Percentiles rank a stretch among this genome's conserved stretches.
Conservation (phyloP, 371 early-diverging fungal species). For the Lichtheimia ornata region DNA sequence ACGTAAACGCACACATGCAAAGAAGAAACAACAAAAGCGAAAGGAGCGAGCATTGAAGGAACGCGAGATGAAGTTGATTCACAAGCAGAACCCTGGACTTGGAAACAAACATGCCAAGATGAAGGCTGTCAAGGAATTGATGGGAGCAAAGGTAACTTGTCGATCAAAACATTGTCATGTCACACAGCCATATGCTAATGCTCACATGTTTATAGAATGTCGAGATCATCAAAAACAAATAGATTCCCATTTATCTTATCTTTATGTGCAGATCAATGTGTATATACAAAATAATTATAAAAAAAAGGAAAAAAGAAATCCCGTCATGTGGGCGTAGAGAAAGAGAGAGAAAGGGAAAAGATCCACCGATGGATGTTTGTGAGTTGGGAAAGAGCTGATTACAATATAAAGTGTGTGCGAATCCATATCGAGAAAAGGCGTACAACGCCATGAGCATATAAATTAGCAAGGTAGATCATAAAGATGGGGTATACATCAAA, state of each 20-base stretch:
- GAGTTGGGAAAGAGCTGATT: not conserved
- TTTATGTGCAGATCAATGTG: no score
- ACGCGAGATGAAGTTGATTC: constrained; percentile 49
- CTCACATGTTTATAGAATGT: constrained; percentile 35
- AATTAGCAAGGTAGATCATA: constrained; percentile 1
- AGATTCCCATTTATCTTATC: no score
- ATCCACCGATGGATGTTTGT: constrained; percentile 10
- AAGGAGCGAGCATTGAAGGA: constrained; percentile 62
- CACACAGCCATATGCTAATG: not conserved
- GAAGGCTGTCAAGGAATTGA: constrained; percentile 71
- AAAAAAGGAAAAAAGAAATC: not conserved
- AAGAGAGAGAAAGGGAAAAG: not conserved
- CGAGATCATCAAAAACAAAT: constrained; percentile 56
- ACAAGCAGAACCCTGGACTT: constrained; percentile 52
- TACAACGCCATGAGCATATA: constrained; percentile 15
- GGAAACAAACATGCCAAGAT: constrained; percentile 60
- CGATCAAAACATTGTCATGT: not conserved
- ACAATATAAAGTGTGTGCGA: constrained; percentile 6
- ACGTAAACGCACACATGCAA: constrained; percentile 66
- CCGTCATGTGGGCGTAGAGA: constrained; percentile 11
- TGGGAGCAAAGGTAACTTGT: constrained; percentile 56
- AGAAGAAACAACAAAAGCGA: constrained; percentile 67
- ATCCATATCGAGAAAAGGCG: constrained; percentile 2
- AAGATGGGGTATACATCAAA: constrained; percentile 1
- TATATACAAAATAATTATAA: no score